phyloP scores from a whole-genome alignment of 2,329 filamentous ascomycete genomes.

The Chaetomium strumarium region DNA sequence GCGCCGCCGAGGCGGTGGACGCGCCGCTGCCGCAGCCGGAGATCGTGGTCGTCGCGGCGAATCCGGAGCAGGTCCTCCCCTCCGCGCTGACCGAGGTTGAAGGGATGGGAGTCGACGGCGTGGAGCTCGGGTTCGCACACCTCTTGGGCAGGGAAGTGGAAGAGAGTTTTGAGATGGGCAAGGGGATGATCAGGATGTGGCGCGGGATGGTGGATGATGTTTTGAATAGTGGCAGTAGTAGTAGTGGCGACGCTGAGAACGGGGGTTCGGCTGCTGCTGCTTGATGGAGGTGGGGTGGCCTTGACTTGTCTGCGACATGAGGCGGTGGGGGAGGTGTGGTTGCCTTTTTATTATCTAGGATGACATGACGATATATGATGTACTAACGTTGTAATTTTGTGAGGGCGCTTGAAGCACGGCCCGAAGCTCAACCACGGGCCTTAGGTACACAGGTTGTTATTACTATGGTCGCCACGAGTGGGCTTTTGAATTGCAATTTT shows the following conservation, averaged over 20 bases:
- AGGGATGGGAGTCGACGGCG: conserved; percentile 50
- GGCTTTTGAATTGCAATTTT: not conserved
- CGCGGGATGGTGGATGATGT: conserved; percentile 51
- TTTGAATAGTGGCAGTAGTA: conserved; percentile 20
- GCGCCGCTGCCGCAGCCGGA: conserved; percentile 37
- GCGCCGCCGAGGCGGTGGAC: conserved; percentile 39
- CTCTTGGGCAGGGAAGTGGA: conserved; percentile 24
- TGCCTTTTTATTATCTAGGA: not conserved
- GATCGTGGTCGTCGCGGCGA: conserved; percentile 51
- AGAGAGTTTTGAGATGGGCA: conserved; percentile 28
- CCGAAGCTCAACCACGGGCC: conserved; percentile 5
- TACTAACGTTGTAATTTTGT: conserved; percentile 3
- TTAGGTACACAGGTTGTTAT: not conserved
- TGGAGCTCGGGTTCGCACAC: conserved; percentile 50
- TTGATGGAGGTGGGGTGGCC: conserved; percentile 13
- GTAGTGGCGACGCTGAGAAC: conserved; percentile 16
- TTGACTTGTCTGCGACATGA: not conserved
- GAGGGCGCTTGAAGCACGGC: not conserved
- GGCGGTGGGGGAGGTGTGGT: not conserved
- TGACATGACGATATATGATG: not conserved
- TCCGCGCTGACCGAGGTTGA: conserved; percentile 53
- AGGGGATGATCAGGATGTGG: conserved; percentile 51
- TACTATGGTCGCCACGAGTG: not conserved
- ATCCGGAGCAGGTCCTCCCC: conserved; percentile 48
- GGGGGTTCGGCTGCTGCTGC: conserved; percentile 25